These are phyloP conservation scores for Mrakia blollopis DNA, from an alignment of 768 basidiomycete genomes.

Conservation along the genomic window DNA sequence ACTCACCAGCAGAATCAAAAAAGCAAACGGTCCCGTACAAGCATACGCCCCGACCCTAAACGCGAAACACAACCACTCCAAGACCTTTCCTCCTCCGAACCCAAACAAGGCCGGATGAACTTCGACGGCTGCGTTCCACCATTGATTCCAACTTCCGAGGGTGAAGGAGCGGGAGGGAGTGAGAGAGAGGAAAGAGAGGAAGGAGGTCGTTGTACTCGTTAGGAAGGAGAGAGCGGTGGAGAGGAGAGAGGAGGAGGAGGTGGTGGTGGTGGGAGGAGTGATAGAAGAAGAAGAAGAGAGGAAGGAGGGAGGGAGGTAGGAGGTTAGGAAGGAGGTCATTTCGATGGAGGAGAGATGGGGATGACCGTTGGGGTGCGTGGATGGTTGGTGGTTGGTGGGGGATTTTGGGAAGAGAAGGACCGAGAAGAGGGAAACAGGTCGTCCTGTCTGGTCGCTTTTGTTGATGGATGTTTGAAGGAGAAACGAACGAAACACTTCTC, in stretches of 20 bases:
- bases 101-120: neutral
- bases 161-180: neutral
- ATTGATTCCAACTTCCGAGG: neutral
- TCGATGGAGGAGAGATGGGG: neutral
- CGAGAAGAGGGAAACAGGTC: too few species aligned
- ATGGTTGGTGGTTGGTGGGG: too few species aligned
- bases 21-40: neutral
- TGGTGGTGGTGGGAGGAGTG: neutral
- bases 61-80: neutral
- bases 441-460: too few species aligned
- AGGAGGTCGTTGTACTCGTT: neutral
- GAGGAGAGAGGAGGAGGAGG: neutral
- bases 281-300: neutral
- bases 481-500: too few species aligned
- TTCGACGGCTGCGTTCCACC: neutral
- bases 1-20: neutral
- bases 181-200: neutral
- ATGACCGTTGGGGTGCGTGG: too few species aligned
- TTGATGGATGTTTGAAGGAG: too few species aligned
- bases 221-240: neutral
- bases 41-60: slow-evolving; percentile 1
- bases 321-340: neutral
- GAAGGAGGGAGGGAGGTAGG: neutral
- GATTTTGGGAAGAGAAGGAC: too few species aligned
- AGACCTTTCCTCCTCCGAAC: neutral